phyloP scores from a whole-genome alignment of 441 rosid genomes.

The Syzygium syzygioides region DNA sequence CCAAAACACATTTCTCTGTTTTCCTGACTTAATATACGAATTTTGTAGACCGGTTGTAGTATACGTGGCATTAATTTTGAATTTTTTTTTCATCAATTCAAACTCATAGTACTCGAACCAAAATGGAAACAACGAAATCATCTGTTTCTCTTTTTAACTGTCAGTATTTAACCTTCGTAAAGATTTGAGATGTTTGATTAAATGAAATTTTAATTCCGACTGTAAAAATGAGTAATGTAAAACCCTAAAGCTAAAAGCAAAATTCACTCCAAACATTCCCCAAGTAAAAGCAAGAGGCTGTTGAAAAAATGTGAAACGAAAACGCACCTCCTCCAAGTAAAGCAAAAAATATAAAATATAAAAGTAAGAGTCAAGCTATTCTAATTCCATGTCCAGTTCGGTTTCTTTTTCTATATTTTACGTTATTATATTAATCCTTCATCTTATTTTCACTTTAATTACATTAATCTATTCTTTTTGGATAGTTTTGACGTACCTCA shows the following conservation, averaged over 20 bases:
- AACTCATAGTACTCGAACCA: neutral
- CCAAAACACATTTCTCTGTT: neutral
- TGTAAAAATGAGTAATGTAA: too few species aligned
- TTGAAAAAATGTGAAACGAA: too few species aligned
- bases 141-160: neutral
- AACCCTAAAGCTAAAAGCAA: too few species aligned
- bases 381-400: neutral
- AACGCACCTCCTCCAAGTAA: neutral
- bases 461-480: accelerated
- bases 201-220: too few species aligned
- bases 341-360: neutral
- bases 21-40: neutral
- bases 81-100: too few species aligned
- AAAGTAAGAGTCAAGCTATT: neutral
- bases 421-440: neutral
- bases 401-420: neutral
- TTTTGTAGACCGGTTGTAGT: neutral
- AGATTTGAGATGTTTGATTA: too few species aligned
- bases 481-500: neutral
- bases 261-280: neutral
- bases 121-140: neutral
- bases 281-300: neutral
- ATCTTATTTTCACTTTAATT: too few species aligned
- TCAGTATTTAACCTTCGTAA: too few species aligned
- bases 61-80: neutral